Base-by-base conservation (phyloP, 2,329 filamentous ascomycete genomes). In the Xenoacremonium recifei region DNA sequence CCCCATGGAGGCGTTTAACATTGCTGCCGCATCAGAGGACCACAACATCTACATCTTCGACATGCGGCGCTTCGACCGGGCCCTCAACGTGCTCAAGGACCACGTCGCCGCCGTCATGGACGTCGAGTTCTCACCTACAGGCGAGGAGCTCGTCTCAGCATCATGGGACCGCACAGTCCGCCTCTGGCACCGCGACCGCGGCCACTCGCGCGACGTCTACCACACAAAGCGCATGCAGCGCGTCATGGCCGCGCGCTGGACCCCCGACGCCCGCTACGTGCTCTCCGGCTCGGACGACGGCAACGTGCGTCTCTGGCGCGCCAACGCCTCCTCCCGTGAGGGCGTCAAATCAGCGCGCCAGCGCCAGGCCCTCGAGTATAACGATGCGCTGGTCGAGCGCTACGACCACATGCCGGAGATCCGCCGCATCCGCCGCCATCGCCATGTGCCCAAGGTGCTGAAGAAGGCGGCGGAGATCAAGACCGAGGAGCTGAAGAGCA, bases 381-480 rank as follows among this genome's bases (percentile, higher is more conserved):
- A 96, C 61, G 82, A 88, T 40, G 85, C 91, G 10, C 73, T 99
- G 45, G 82, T 89, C 58, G 76, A 89, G 58, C 76, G 91, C 50
- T 99, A 90, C 70, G 80, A 83, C 49, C 93, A 99, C 66, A 96
- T 99, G 91, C 93, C 93, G 37, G 92, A 99, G 69, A 87, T 99
- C 54, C 81, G 83, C 57, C 81, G 95, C 40, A 99, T 99, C 65
- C 85, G 85, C 58, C 80, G 90, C 39, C 93, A 99, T 67, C 82
- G 93, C 49, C 93, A 97, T 68, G 71, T 96, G 48, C 93, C 93
- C 16, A 89, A 90, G 75, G 82, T 90, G 43, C 82, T 97, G 53
- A 96, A 96, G 84, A 97, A 96, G 80, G 92, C 92, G 4, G 83
- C 79, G 36, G 87, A 96, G 73, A 97, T 97, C 70, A 99, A 99